These are phyloP conservation scores for Gomphus sp. DNA, from an alignment of 1,284 basidiomycete species.

Conservation along the genomic window DNA sequence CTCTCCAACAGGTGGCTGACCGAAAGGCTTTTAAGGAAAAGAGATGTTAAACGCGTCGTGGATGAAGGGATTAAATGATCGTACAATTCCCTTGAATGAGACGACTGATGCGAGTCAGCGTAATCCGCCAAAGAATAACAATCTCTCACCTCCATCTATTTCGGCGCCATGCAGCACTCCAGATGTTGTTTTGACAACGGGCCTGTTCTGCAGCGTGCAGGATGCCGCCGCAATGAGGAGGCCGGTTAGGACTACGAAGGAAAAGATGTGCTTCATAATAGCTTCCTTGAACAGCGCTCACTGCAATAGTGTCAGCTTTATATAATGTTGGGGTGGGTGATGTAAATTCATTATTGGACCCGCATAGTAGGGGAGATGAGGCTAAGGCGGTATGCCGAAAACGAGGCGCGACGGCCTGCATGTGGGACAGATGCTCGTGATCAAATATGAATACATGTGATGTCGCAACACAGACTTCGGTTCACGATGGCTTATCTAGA, in stretches of 20 bases:
- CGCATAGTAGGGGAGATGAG: no score
- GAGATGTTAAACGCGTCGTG: not conserved
- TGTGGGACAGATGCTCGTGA: no score
- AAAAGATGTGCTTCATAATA: no score
- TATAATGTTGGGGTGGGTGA: no score
- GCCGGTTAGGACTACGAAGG: not conserved
- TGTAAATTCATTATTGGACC: no score
- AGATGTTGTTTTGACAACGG: slow-evolving; percentile 3
- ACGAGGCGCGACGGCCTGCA: no score
- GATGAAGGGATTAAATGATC: not conserved
- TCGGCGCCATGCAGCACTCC: not conserved
- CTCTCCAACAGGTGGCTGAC: slow-evolving; percentile 8
- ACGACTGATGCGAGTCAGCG: not conserved
- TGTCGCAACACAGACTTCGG: no score
- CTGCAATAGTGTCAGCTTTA: no score
- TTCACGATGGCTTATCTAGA: no score
- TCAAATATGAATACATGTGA: no score
- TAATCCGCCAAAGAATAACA: not conserved
- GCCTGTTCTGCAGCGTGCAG: not conserved
- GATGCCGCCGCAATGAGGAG: not conserved
- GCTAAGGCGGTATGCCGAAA: no score
- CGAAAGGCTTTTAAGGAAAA: slow-evolving; percentile 11
- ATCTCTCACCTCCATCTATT: not conserved
- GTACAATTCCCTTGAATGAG: slow-evolving; percentile 4
- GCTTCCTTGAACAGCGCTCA: no score